Base-by-base conservation (phyloP, 257 asterid genomes). In the Lycium ferocissimum region DNA sequence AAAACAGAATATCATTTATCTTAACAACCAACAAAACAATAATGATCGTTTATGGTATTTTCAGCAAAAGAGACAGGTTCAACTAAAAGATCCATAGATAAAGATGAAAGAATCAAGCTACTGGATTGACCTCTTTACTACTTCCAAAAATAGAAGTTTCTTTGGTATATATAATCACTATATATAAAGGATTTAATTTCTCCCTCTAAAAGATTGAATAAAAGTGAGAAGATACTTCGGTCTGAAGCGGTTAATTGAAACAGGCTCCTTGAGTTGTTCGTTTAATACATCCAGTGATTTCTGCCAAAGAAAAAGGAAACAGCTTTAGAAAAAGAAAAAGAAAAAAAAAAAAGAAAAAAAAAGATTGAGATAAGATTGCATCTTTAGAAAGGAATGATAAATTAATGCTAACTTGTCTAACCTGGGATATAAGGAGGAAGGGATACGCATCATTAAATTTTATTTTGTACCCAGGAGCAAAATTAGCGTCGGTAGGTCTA, bases 351-450 rank as follows among this genome's bases (percentile, higher is more conserved):
- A 65, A n/a, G n/a, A n/a, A n/a, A 40, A 40, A 3, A 84, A 33
- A 17, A 37, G 10, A 65, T 26, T 20, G 45, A 40, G 6, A 40
- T 20, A 81, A 59, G 26, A 59, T 75, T 83, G 45, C 66, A 83
- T 86, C 43, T 56, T 3, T 79, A 82, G 67, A 53, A 35, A 45
- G 20, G 11, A 75, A 8, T n/a, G 35, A 40, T 56, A 35, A 14
- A 11, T 51, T 0, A 33, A 40, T 40, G 72, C 37, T 72, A 71
- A 61, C 49, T 56, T 53, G 37, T 85, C 91, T 35, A 61, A 93
- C 98, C 88, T 94, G 95, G 79, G 98, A 92, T 53, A 83, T 49
- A 33, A 94, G 59, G 84, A 88, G 97, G 91, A 92, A 93, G n/a
- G 97, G 97, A 86, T 88, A 94, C 66, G 14, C 69, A 72, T 93